Evolutionary conservation across 768 basidiomycete genomes (phyloP), one percentile per base, ranked within the genome.

Genomic region (Lanmaoa rubissima): DNA sequence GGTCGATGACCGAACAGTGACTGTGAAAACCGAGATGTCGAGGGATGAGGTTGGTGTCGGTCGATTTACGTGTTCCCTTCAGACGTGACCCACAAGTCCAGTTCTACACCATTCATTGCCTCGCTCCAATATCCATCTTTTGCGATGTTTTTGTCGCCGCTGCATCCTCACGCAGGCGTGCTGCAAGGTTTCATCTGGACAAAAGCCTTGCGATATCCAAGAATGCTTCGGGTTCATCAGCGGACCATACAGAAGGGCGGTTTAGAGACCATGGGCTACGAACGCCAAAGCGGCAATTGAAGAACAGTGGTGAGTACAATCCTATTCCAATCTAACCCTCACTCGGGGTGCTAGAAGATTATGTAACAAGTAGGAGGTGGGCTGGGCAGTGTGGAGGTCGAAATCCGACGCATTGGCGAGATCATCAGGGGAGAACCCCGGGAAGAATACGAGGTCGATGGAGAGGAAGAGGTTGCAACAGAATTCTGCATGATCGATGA

Each of bases 101-200:
- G 63, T 13, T 16, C 13, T 65, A 53, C n/a, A 65, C 55, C 1
- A 38, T 64, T 16, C 63, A 65, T 28, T 64, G 63, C 34, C 55
- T 39, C 16, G 58, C 64, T 38, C 55, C 55, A 10, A 31, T 53
- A n/a, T 58, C 63, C 21, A 40, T 55, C 17, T 50, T 64, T 32
- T 64, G 63, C 32, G 63, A 64, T 12, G 51, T 65, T 48, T 65
- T 62, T 12, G 43, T 53, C 44, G 19, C 5, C 16, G 13, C 19
- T 45, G 4, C n/a, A 42, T 39, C 40, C 14, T 11, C 28, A 39
- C 60, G 63, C 55, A 52, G 14, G 26, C 43, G 19, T 26, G 60
- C 46, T 4, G 63, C 63, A 38, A 55, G 59, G 26, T 65, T 64
- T 31, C 31, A 52, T 48, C 43, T 65, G 3, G 52, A 63, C 38